Evolutionary conservation across 495 filamentous ascomycete genomes (phyloP).

Genomic region (Penicillium cinerascens): DNA sequence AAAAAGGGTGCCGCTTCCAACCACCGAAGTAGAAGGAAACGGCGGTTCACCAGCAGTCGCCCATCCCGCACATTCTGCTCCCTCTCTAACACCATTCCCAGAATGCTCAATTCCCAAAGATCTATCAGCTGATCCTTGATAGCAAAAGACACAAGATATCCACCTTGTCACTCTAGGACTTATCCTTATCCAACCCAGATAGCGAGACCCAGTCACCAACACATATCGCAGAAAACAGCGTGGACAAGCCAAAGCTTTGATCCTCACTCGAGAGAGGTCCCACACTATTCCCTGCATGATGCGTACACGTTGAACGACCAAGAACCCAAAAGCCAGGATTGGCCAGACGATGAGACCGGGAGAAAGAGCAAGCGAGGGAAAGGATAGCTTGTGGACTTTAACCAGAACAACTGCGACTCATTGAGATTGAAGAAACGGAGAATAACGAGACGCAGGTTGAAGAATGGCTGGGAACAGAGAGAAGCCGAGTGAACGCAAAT

Average conservation of each 20-base stretch:
- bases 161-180: constrained; percentile 20
- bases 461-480: constrained; percentile 6
- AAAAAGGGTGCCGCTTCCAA: constrained; percentile 53
- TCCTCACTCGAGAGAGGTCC: constrained; percentile 95
- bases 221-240: constrained; percentile 16
- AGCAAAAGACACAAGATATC: constrained; percentile 28
- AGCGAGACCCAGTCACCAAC: constrained; percentile 4
- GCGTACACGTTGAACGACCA: constrained; percentile 6
- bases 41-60: constrained; percentile 27
- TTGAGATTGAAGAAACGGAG: constrained; percentile 2
- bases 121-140: constrained; percentile 25
- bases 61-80: constrained; percentile 20
- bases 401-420: constrained; percentile 9
- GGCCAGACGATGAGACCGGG: constrained; percentile 2
- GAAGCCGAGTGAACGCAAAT: constrained; percentile 21
- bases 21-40: constrained; percentile 30
- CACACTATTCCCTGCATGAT: constrained; percentile 22
- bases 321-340: background rate
- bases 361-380: constrained; percentile 8
- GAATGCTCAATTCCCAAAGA: constrained; percentile 11
- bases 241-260: constrained; percentile 97
- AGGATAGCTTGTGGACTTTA: background rate
- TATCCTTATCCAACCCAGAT: constrained; percentile 5
- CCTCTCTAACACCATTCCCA: constrained; percentile 38
- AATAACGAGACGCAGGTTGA: constrained; percentile 12